These are phyloP conservation scores for Suillus placidus DNA, from an alignment of 768 basidiomycete species.

Conservation along the genomic window DNA sequence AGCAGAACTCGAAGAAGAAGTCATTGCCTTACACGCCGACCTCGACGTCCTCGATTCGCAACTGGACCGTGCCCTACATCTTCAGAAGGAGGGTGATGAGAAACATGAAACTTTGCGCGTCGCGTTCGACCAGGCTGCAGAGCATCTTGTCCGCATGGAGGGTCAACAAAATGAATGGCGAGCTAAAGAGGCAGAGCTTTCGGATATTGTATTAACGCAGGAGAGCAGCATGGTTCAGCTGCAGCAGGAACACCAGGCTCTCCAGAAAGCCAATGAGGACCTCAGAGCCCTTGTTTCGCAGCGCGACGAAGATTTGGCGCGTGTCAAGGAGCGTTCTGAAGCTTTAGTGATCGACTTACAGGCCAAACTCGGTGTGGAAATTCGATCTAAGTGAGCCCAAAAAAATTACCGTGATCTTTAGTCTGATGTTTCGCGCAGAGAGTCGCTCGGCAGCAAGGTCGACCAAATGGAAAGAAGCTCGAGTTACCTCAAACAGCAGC, in stretches of 20 bases:
- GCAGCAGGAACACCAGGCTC: constrained; percentile 58
- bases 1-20: constrained; percentile 82
- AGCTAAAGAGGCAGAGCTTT: constrained; percentile 63
- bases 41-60: constrained; percentile 85
- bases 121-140: constrained; percentile 83
- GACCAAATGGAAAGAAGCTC: constrained; percentile 68
- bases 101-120: constrained; percentile 70
- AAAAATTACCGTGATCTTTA: background rate
- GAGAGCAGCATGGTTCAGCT: constrained; percentile 62
- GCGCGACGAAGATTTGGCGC: constrained; percentile 77
- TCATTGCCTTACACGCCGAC: constrained; percentile 77
- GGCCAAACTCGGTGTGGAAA: constrained; percentile 66
- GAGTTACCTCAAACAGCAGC: constrained; percentile 73
- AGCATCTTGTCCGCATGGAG: constrained; percentile 84
- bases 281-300: constrained; percentile 66
- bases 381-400: constrained; percentile 59
- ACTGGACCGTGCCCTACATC: constrained; percentile 73
- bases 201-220: constrained; percentile 56
- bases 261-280: constrained; percentile 69
- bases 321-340: constrained; percentile 79
- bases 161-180: constrained; percentile 71
- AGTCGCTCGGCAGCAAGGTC: constrained; percentile 58
- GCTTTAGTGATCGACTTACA: constrained; percentile 65
- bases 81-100: constrained; percentile 80
- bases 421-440: constrained; percentile 44